A percentile compares a stretch with the other conserved stretches of the same genome.
phyloP scores from a whole-genome alignment of 306 rosid genomes.

The Bauhinia variegata region DNA sequence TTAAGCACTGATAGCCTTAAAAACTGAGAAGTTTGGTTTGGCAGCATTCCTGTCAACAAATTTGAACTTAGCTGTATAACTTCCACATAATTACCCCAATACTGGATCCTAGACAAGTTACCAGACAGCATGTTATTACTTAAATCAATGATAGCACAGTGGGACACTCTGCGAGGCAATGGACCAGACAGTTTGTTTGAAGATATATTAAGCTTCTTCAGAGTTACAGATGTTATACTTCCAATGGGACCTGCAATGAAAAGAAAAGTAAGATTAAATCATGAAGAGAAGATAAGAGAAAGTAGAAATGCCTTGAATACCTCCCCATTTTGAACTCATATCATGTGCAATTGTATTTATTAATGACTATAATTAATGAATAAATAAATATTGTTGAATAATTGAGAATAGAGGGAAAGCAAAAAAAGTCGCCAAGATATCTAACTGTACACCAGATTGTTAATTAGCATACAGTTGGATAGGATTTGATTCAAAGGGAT shows the following conservation, averaged over 20 bases:
- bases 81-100: slow-evolving; percentile 83
- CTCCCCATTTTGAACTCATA: neutral
- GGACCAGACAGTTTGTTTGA: slow-evolving; percentile 74
- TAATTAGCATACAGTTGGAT: slow-evolving; percentile 2
- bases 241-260: slow-evolving; percentile 69
- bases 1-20: slow-evolving; percentile 61
- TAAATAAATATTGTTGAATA: neutral
- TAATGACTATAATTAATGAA: slow-evolving; percentile 30
- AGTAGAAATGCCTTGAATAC: slow-evolving; percentile 14
- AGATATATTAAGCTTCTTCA: slow-evolving; percentile 74
- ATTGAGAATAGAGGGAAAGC: neutral
- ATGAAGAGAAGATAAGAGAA: slow-evolving; percentile 6
- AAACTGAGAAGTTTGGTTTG: slow-evolving; percentile 59
- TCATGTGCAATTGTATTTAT: neutral
- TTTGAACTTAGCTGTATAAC: slow-evolving; percentile 69
- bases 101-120: slow-evolving; percentile 59
- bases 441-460: neutral
- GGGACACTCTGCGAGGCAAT: slow-evolving; percentile 67
- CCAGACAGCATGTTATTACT: slow-evolving; percentile 73
- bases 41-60: slow-evolving; percentile 60
- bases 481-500: slow-evolving; percentile 3
- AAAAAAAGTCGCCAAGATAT: neutral
- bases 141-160: slow-evolving; percentile 65
- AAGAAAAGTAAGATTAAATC: slow-evolving; percentile 12
- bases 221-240: slow-evolving; percentile 70